Evolutionary conservation across 2,329 filamentous ascomycete species (phyloP).

Genomic region (Colletotrichum sp.): DNA sequence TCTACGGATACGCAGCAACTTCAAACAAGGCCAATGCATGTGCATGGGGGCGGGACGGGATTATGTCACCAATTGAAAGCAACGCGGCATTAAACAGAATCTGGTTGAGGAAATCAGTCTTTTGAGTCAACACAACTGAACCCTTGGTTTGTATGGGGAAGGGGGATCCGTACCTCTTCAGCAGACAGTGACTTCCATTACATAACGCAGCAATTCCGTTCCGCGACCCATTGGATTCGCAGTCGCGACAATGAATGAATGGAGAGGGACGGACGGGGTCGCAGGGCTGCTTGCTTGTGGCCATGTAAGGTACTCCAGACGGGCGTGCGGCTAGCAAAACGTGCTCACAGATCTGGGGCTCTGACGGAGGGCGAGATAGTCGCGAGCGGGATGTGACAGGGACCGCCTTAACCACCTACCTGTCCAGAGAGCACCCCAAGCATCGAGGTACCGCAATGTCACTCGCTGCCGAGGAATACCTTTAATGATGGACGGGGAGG

Average conservation of each 20-base stretch:
- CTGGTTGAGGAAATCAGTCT: neutral
- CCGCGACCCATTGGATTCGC: neutral
- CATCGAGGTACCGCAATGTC: neutral
- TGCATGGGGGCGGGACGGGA: neutral
- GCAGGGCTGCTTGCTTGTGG: neutral
- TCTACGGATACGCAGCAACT: neutral
- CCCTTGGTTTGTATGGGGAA: neutral
- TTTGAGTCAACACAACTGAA: neutral
- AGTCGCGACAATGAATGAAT: neutral
- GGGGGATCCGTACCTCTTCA: neutral
- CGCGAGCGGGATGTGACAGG: constrained; percentile 9
- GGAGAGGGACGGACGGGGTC: neutral
- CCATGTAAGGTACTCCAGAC: neutral
- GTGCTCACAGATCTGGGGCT: constrained; percentile 16
- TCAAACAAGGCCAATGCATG: neutral
- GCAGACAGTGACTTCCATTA: neutral
- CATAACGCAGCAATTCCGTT: neutral
- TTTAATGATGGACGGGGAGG: too few species aligned
- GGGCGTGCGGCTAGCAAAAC: constrained; percentile 17
- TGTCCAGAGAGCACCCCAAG: neutral
- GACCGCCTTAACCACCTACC: neutral
- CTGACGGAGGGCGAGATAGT: constrained; percentile 11
- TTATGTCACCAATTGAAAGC: neutral
- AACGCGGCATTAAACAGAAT: constrained; percentile 12
- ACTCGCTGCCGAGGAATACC: neutral